phyloP scores from a whole-genome alignment of 176 grass and related monocot species.

The Saccharum spontaneum region DNA sequence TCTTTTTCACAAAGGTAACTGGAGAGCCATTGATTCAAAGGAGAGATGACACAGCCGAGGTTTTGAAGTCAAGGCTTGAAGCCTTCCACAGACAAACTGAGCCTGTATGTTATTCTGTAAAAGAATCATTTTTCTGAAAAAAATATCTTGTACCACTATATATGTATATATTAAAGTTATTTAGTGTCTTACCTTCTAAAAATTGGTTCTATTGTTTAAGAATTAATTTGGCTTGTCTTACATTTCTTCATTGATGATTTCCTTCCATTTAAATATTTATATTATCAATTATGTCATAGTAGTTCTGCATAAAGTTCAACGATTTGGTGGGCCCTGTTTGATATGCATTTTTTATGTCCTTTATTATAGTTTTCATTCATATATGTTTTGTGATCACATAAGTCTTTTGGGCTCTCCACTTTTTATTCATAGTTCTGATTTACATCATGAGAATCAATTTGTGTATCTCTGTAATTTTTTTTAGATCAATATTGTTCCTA shows the following conservation, averaged over 20 bases:
- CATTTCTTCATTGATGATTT: not conserved
- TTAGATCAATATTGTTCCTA: conserved; percentile 4
- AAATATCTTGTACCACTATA: not conserved
- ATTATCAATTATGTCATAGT: not conserved
- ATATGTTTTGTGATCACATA: not conserved
- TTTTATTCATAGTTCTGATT: not conserved
- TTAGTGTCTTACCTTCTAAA: not conserved
- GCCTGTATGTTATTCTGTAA: too few relatives aligned
- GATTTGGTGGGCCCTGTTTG: not conserved
- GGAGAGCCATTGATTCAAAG: too few relatives aligned
- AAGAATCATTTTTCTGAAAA: too few relatives aligned
- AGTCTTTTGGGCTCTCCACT: not conserved
- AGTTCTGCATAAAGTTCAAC: not conserved
- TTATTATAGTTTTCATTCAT: not conserved
- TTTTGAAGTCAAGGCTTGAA: too few relatives aligned
- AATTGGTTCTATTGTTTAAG: not conserved
- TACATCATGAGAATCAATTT: not conserved
- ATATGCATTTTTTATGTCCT: not conserved
- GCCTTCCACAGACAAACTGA: too few relatives aligned
- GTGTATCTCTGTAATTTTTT: conserved; percentile 4
- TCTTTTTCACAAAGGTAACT: too few relatives aligned
- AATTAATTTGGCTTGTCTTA: not conserved
- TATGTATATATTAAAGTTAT: not conserved
- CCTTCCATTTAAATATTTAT: not conserved
- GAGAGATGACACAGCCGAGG: too few relatives aligned